A percentile compares a stretch with the other conserved stretches of the same genome.
Evolutionary conservation across 305 asterid genomes (phyloP).

Genomic region (Salvia sclarea): DNA sequence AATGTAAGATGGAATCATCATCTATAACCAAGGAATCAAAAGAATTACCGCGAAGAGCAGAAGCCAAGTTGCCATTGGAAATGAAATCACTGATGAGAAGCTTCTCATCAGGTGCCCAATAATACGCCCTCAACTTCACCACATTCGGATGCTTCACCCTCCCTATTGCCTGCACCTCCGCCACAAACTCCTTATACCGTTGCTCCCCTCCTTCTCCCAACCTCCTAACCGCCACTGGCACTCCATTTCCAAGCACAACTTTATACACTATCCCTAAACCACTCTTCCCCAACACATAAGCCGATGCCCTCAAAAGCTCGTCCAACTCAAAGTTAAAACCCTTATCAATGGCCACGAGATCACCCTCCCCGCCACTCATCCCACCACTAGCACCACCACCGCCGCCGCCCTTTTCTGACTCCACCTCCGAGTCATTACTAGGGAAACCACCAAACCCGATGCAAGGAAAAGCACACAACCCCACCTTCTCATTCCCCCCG

Average conservation of each 20-base stretch:
- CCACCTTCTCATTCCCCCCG: constrained; percentile 59
- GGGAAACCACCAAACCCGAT: constrained; percentile 43
- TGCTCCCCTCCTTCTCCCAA: constrained; percentile 98
- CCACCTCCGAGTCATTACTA: constrained; percentile 63
- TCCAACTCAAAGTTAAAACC: constrained; percentile 84
- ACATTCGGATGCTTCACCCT: constrained; percentile 87
- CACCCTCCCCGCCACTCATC: constrained; percentile 68
- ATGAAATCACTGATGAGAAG: constrained; percentile 95
- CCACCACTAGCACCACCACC: constrained; percentile 54
- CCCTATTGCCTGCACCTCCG: constrained; percentile 93
- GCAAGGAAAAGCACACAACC: constrained; percentile 60
- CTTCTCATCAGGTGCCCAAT: constrained; percentile 97
- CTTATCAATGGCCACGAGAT: constrained; percentile 86
- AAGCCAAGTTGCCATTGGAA: constrained; percentile 86
- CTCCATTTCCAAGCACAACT: constrained; percentile 91
- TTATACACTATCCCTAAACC: constrained; percentile 92
- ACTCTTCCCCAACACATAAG: constrained; percentile 93
- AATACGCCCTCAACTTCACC: constrained; percentile 88
- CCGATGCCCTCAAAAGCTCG: constrained; percentile 91
- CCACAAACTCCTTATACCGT: constrained; percentile 82
- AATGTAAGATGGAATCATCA: background rate
- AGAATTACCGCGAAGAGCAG: constrained; percentile 79
- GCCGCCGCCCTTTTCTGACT: constrained; percentile 65
- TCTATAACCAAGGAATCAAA: background rate
- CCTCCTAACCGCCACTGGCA: constrained; percentile 93